Evolutionary conservation across 805 yeast species (phyloP), one percentile per base, ranked within the genome.

Genomic region (Candida andamanensis): DNA sequence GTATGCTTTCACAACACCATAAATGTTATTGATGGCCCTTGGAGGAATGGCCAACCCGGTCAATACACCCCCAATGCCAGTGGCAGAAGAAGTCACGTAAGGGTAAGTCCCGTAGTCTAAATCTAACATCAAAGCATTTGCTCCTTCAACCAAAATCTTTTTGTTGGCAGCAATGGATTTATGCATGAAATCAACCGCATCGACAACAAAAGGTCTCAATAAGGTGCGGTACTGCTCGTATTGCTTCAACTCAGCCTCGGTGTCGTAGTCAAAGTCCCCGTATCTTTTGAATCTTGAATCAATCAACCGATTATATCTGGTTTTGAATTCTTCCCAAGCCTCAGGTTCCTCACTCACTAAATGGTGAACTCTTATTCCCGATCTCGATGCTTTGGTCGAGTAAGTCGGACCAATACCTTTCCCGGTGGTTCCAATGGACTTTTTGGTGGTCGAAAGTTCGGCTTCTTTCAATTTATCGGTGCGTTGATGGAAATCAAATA

Each of bases 391-490:
- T 69, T 92, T 92, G 42, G 98, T 87, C 16, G 97, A 81, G 60
- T 92, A 92, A 26, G 98, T 83, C 50, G 98, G 98, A 37, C 98
- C 98, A 52, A 92, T 92, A 63, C 98, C 98, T 58, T 92, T 92
- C 56, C 97, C 97, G 21, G 98, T 92, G 41, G 98, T 92, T 49
- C 98, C 98, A 50, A 92, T 90, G 16, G 85, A 73, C 57, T 86
- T 85, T 58, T 85, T 85, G 59, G 78, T 77, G 37, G 69, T 65
- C 17, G 85, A 74, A 33, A 92, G 73, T 64, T 92, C 98, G 33
- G 84, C 80, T 65, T 92, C 98, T 63, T 95, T 85, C 51, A 92
- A 73, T 52, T 87, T 92, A 58, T 92, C 98, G 30, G 95, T 89
- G 58, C 89, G 78, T 68, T 92, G 98, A 67, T 92, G 98, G 80